Percentiles rank a stretch among this genome's conserved stretches.
Evolutionary conservation across 495 filamentous ascomycete genomes (phyloP).

Genomic region (Penicillium bovifimosum): DNA sequence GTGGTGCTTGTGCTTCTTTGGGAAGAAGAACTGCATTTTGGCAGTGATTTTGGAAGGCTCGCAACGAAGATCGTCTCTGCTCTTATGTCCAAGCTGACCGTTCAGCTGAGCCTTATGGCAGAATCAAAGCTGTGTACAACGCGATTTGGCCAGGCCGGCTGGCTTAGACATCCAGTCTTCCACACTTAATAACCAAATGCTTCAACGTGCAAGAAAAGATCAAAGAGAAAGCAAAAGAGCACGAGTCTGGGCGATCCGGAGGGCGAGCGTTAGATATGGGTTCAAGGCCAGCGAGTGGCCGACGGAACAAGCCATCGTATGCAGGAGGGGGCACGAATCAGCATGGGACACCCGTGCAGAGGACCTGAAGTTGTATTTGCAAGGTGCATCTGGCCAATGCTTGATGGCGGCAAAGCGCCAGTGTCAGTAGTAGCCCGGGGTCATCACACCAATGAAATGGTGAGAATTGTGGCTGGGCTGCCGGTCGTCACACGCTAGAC

Average conservation of each 20-base stretch:
- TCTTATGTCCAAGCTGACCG: not conserved
- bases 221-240: conserved; percentile 8
- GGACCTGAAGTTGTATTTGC: conserved; percentile 24
- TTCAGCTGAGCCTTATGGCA: conserved; percentile 4
- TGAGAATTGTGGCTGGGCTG: conserved; percentile 17
- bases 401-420: conserved; percentile 37
- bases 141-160: conserved; percentile 38
- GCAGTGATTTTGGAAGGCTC: conserved; percentile 1
- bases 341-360: conserved; percentile 14
- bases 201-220: not conserved
- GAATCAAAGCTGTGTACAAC: conserved; percentile 10
- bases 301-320: conserved; percentile 11
- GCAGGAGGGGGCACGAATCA: conserved; percentile 36
- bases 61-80: not conserved
- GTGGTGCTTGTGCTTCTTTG: conserved; percentile 60
- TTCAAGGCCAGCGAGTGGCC: conserved; percentile 13
- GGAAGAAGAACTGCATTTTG: conserved; percentile 34
- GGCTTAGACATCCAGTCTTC: conserved; percentile 33
- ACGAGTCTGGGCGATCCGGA: conserved; percentile 19
- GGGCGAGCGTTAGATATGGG: conserved; percentile 28
- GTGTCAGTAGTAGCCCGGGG: conserved; percentile 19
- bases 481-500: conserved; percentile 40
- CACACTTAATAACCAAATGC: conserved; percentile 21
- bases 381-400: conserved; percentile 42
- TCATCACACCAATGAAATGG: conserved; percentile 33